Base-by-base conservation (phyloP, 1,139 yeast genomes). In the Zygosaccharomyces sapae region DNA sequence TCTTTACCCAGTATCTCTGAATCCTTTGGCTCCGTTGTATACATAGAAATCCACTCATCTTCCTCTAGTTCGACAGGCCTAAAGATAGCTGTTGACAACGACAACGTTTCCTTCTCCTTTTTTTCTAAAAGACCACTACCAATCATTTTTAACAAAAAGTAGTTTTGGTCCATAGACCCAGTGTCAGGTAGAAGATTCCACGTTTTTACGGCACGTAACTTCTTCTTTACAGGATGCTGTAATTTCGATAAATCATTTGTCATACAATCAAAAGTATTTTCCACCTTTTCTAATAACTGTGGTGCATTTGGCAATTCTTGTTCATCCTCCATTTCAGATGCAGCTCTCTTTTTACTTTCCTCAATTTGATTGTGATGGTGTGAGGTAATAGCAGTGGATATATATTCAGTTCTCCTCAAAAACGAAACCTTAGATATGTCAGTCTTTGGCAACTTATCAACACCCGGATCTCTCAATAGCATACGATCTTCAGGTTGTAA, bases 391-490 rank as follows among this genome's bases (percentile, higher is more conserved):
- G 62, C 54, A 1, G 65, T 50, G 1, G 66, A 60, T 10, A 88
- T 86, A 66, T 92, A 90, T 66, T 90, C 97, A 0, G 97, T 90
- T 71, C 97, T 81, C 70, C 97, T 82, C 63, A 90, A 76, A 70
- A 90, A 90, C 18, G 95, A 79, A 22, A 90, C 97, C 36, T 75
- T 75, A 4, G 77, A 75, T 41, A 69, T 64, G 30, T 72, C 71
- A 10, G 67, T 51, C 72, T 80, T 52, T 74, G 83, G 63, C 70
- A 80, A 40, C 77, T 75, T 63, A 72, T 80, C 67, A 71, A 70
- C 53, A 70, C 71, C 56, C 5, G 97, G 96, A 63, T 89, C 96
- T 63, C 90, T 79, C 49, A 92, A 73, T 46, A 94, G 73, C 5
- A 78, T 78, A 52, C 83, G 74, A 67, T 94, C 98, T 49, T 78